Evolutionary conservation across 1,284 basidiomycete genomes (phyloP).

Genomic region (Pterulicium gracile): DNA sequence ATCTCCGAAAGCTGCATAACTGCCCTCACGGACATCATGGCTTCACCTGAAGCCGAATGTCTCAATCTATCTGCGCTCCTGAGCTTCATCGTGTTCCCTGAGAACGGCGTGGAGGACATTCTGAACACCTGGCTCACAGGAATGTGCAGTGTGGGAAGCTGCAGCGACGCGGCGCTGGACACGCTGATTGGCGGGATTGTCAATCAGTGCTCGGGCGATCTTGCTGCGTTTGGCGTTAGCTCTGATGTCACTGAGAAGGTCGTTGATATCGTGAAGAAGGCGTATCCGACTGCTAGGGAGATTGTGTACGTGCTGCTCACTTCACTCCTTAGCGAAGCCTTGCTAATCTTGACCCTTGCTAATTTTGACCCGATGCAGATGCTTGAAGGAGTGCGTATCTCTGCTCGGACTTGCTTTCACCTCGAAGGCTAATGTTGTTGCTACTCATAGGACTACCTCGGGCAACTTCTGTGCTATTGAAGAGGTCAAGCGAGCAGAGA

Average conservation of each 20-base stretch:
- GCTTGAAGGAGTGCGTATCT: not conserved
- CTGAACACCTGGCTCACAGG: not conserved
- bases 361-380: too few species aligned
- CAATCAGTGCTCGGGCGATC: not conserved
- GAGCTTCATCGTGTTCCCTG: not conserved
- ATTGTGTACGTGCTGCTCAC: not conserved
- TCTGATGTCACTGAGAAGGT: not conserved
- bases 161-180: not conserved
- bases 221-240: not conserved
- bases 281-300: not conserved
- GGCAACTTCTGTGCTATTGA: constrained; percentile 12
- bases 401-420: not conserved
- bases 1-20: not conserved
- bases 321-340: too few species aligned
- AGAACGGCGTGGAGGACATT: not conserved
- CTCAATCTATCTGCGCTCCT: not conserved
- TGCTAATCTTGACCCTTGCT: too few species aligned
- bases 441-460: not conserved
- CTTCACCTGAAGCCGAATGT: not conserved
- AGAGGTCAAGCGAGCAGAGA: constrained; percentile 7
- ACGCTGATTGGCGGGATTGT: not conserved
- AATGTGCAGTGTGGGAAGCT: not conserved
- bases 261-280: not conserved
- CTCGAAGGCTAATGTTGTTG: not conserved
- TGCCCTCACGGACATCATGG: not conserved